Evolutionary conservation across 2,329 filamentous ascomycete species (phyloP), one percentile per base, ranked within the genome.

Genomic region (Curvularia verruculosa): DNA sequence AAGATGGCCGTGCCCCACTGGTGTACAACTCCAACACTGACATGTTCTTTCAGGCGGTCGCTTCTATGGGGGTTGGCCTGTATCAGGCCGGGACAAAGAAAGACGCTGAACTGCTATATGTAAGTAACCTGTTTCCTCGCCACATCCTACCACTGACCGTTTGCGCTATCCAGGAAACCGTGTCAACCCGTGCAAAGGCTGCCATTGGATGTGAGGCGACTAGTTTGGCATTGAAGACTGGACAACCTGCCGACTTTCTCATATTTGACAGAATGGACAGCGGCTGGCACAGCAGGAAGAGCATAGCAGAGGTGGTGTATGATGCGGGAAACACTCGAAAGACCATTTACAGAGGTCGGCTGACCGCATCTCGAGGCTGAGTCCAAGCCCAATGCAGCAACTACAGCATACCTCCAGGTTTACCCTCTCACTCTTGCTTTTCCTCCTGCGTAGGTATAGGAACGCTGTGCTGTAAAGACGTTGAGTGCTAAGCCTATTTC

Each of bases 81-180:
- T 91, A 91, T 67, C 87, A 90, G 59, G 83, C 85, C 1, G 88
- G 87, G 0, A 88, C 85, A 1, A 81, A 80, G 56, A 68, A 75
- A 15, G 86, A 89, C 67, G 83, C 86, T 0, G 79, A 83, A 58
- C 58, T 87, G 3, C 73, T 91, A 45, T 89, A 81, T 66, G 82
- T 83, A 70, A 75, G 82, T 74, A 45, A 21, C 60, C 60, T 39
- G 19, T 31, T 34, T 39, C 26, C 28, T 39, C 45, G 15, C 24
- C 28, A 19, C 15, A 39, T n/a, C 24, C 58, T 45, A 36, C 44
- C 51, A 43, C 29, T 52, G 21, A 55, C 65, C 70, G 52, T 71
- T 59, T 49, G 48, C 40, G 41, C n/a, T 18, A 65, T 65, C 63
- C 57, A 82, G 73, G 77, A 83, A 70, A 78, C 80, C 70, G 79